These are phyloP conservation scores for Hyparrhenia diplandra DNA, from an alignment of 176 grass and related monocot species.

Conservation along the genomic window DNA sequence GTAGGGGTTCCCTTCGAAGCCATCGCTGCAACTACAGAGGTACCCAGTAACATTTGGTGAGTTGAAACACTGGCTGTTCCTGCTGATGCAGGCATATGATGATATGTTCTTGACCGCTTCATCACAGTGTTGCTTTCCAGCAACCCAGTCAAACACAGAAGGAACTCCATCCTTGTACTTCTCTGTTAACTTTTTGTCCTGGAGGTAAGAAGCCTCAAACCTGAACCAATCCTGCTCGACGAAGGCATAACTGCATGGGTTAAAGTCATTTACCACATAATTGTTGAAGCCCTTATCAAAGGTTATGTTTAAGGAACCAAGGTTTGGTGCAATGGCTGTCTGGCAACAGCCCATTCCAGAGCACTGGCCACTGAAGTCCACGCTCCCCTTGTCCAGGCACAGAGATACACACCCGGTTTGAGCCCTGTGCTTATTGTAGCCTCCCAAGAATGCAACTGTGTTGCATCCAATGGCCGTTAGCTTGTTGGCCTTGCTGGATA, in stretches of 20 bases:
- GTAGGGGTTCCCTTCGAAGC: slow-evolving; percentile 34
- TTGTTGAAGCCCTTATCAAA: slow-evolving; percentile 25
- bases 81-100: slow-evolving; percentile 24
- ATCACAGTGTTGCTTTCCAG: neutral
- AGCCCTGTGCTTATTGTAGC: neutral
- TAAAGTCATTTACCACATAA: slow-evolving; percentile 1
- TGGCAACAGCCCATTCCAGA: slow-evolving; percentile 49
- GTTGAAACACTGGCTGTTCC: slow-evolving; percentile 3
- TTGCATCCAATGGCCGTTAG: slow-evolving; percentile 34
- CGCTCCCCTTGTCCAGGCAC: neutral
- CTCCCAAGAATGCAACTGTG: slow-evolving; percentile 25
- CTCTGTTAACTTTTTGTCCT: slow-evolving; percentile 5
- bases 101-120: slow-evolving; percentile 2
- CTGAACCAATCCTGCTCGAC: slow-evolving; percentile 33
- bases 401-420: slow-evolving; percentile 29
- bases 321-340: slow-evolving; percentile 30
- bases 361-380: slow-evolving; percentile 16
- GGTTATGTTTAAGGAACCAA: slow-evolving; percentile 7
- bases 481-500: slow-evolving; percentile 38
- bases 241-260: slow-evolving; percentile 39
- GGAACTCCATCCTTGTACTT: slow-evolving; percentile 27
- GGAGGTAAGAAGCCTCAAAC: slow-evolving; percentile 26
- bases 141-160: slow-evolving; percentile 38
- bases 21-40: slow-evolving; percentile 16
- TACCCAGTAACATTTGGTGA: slow-evolving; percentile 38